Evolutionary conservation across 2,329 filamentous ascomycete species (phyloP), one percentile per base, ranked within the genome.

Genomic region (Fusarium agapanthi): DNA sequence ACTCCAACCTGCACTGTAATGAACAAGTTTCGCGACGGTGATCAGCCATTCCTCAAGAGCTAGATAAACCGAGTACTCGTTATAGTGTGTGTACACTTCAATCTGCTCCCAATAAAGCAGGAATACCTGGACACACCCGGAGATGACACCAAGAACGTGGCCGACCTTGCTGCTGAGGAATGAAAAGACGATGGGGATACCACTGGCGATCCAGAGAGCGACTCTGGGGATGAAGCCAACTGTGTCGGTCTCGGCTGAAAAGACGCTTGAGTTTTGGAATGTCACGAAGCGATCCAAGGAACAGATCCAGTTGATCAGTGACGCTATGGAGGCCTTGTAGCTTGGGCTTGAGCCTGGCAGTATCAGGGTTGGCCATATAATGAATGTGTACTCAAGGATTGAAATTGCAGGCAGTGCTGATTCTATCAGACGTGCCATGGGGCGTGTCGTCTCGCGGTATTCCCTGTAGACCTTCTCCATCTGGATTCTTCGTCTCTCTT

Each of bases 391-490:
- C 11, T 30, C 30, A 1, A 30, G 30, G 12, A 30, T 30, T 12
- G 30, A 30, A 30, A 1, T 30, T 1, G 11, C 1, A 1, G 30
- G 30, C 30, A 30, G 30, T 30, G 0, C 30, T 30, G 30, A 30
- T 30, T 30, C 0, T 12, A 30, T 1, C 2, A 34, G 13, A 3
- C 13, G 32, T 34, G 0, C 1, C 1, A 15, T 15, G 13, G 32
- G 32, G 13, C 15, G 32, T 3, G 13, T 1, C 0, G 13, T 15
- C 14, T 34, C 32, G 13, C 32, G 32, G 13, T 34, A 34, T 34
- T 34, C 32, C 11, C 11, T 30, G 30, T 7, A 15, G 13, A 13
- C 32, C 13, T 34, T 7, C 32, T 34, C 13, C 13, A 15, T 34
- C 13, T 15, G 13, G 14, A 3, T 34, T 15, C 5, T 34, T 34